Percentiles rank a stretch among this genome's conserved stretches.
phyloP scores from a whole-genome alignment of 2,329 filamentous ascomycete species.

The Talaromyces islandicus region DNA sequence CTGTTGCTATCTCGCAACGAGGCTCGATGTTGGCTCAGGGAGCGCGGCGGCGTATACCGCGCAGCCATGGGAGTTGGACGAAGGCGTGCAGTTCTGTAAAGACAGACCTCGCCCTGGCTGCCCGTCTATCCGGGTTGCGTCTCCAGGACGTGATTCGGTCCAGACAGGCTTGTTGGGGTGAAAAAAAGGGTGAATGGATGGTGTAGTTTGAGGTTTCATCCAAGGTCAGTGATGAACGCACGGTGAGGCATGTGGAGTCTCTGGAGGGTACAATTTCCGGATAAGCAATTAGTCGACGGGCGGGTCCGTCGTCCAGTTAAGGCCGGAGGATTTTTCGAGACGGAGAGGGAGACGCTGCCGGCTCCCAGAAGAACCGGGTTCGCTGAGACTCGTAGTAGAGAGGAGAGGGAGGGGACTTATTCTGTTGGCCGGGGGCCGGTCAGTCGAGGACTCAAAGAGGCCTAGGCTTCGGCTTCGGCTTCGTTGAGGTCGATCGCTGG shows the following conservation, averaged over 20 bases:
- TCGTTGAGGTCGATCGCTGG: background rate
- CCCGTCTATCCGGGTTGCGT: background rate
- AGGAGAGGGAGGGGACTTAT: background rate
- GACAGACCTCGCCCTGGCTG: background rate
- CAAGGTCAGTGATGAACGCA: background rate
- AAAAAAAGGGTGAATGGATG: background rate
- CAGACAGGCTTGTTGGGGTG: background rate
- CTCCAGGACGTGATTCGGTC: background rate
- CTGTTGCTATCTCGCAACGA: constrained; percentile 23
- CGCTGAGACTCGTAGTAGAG: background rate
- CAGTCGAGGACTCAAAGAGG: background rate
- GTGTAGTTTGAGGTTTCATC: background rate
- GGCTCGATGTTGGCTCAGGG: constrained; percentile 20
- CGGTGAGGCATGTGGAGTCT: background rate
- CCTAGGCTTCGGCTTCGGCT: background rate
- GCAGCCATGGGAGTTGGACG: constrained; percentile 9
- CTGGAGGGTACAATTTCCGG: background rate
- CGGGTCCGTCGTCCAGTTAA: background rate
- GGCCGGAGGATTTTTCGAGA: background rate
- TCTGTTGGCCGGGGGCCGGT: background rate
- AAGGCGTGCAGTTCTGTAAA: background rate
- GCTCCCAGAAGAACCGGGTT: too few species aligned
- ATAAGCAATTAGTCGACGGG: background rate
- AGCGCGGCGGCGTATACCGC: constrained; percentile 16
- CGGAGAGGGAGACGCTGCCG: background rate